Base-by-base conservation (phyloP, 331 rosid species). In the Arachis monticola region DNA sequence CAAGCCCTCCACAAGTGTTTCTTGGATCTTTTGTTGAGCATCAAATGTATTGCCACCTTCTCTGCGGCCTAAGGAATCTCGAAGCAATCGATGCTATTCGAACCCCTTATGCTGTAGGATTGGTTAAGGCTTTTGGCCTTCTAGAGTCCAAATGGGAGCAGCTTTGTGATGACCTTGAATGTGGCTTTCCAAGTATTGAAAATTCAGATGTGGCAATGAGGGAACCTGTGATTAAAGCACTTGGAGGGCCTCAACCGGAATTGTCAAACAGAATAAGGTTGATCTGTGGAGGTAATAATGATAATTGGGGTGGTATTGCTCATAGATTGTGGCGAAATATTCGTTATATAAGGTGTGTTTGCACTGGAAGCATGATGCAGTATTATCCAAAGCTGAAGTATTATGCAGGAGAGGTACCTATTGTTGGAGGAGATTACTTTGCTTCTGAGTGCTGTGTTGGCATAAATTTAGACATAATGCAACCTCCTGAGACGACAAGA, bases 31-130 rank as follows among this genome's bases (percentile, higher is more conserved):
- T 88, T 79, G 82, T 81, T 30, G 86, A 90, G 62, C 84, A 90
- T 47, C 93, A 86, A 80, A 83, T 85, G 90, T 88, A 90, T 75
- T 90, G 91, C 57, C 96, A 88, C 72, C 85, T 86, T 78, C 86
- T 88, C 1, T 88, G 96, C 67, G 88, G 91, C 63, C 88, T 88
- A 10, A 76, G 75, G 79, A 83, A 79, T 47, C 70, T 61, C 0
- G 81, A 84, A 5, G 32, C 65, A 14, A 65, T 90, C n/a, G 93
- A 90, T 81, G 87, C 75, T 6, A 82, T 90, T 11, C 27, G 46
- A 38, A 69, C 84, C 66, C 89, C 91, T 5, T 90, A 88, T 75
- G 91, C 91, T 8, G 69, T 81, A 48, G 86, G 91, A 63, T 76
- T 90, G 80, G 45, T 86, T 14, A 79, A 52, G 32, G 88, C 71